Evolutionary conservation across 495 filamentous ascomycete species (phyloP), one percentile per base, ranked within the genome.

Genomic region (Podospora pseudocomata): DNA sequence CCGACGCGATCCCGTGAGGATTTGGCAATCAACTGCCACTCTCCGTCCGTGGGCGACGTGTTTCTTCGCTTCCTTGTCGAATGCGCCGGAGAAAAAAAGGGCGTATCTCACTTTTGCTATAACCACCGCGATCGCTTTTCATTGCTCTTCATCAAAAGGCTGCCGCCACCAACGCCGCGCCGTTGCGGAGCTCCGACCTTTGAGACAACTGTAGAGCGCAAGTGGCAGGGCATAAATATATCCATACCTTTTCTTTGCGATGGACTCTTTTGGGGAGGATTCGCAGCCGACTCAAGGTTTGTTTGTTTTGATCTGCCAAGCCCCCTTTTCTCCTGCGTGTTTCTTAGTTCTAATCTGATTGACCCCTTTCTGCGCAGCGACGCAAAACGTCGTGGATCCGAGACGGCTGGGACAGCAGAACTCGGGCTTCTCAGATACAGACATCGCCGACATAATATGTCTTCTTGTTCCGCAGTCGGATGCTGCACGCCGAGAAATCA

Each of bases 361-460:
- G 23, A 49, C 39, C 9, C 39, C 59, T 55, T 26, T 65, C 67
- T 66, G 13, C 84, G 30, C 49, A 84, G 86, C 89, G 58, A 97
- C 95, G 1, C 93, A 98, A 74, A 89, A 86, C 72, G 87, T 89
- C 66, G 79, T 91, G 65, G 94, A 96, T 76, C 91, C 92, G 55
- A 86, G 92, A 59, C 87, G 92, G 20, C 76, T 89, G 65, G 92
- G 92, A 18, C 81, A 88, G 69, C 88, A 90, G 72, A 89, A 87
- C 70, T 94, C 93, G 23, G 91, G 90, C 28, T 85, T 95, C 15
- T 89, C 84, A 61, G 91, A 92, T 56, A 81, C 92, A 68, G 94
- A 97, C 72, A 84, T 93, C 32, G 83, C 91, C 32, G 94, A 97
- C 71, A 91, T 97, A 68, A 86, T 97, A 63, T 96, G 92, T 78